Conservation (phyloP, 1,284 basidiomycete species). For the Agroathelia rolfsii region DNA sequence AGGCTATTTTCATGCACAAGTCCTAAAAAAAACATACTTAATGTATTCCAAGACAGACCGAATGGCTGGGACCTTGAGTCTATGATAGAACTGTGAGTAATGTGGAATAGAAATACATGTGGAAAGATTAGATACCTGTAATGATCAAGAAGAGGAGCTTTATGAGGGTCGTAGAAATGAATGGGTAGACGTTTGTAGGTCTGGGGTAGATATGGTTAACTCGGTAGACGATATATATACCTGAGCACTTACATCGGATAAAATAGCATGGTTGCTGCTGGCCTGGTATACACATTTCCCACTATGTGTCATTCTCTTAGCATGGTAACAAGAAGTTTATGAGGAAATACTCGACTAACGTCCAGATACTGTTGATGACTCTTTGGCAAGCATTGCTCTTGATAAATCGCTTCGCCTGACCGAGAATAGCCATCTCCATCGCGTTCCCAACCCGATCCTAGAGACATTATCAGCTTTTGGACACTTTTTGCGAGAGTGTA, state of each 20-base stretch:
- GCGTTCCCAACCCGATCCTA: slow-evolving; percentile 81
- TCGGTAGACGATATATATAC: not conserved
- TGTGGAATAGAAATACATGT: not conserved
- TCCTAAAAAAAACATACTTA: slow-evolving; percentile 39
- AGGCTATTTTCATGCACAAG: not conserved
- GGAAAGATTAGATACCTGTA: slow-evolving; percentile 50
- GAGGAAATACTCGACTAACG: slow-evolving; percentile 29
- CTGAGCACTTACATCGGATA: slow-evolving; percentile 60
- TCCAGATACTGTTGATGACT: slow-evolving; percentile 77
- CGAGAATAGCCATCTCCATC: slow-evolving; percentile 84
- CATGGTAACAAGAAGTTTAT: slow-evolving; percentile 2
- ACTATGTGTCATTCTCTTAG: slow-evolving; percentile 24
- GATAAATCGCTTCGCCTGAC: slow-evolving; percentile 79
- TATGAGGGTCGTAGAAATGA: slow-evolving; percentile 90
- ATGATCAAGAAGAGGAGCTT: slow-evolving; percentile 86
- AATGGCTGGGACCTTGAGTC: slow-evolving; percentile 87
- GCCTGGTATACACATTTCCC: slow-evolving; percentile 88
- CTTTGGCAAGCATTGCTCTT: slow-evolving; percentile 81
- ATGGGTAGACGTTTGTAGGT: slow-evolving; percentile 90
- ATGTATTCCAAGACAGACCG: slow-evolving; percentile 82
- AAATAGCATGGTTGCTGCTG: slow-evolving; percentile 74
- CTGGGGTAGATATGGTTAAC: slow-evolving; percentile 32
- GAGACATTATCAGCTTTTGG: no score
- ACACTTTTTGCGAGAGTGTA: no score
- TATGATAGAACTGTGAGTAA: slow-evolving; percentile 19